phyloP scores from a whole-genome alignment of 495 filamentous ascomycete species.

The Talaromyces wortmannii region DNA sequence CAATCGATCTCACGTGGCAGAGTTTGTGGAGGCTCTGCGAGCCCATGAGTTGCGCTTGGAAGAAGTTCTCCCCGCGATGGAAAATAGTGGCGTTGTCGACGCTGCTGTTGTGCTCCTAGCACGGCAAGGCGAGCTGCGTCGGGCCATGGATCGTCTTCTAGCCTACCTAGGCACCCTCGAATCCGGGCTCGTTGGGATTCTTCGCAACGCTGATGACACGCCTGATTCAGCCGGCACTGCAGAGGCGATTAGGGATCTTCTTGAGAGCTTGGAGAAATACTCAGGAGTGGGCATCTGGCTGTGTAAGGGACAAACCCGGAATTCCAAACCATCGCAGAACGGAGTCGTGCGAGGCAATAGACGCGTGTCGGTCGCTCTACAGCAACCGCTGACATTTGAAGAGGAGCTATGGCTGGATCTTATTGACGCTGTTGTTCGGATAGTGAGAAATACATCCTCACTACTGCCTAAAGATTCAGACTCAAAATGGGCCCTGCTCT shows the following conservation, averaged over 20 bases:
- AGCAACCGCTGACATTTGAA: slow-evolving; percentile 63
- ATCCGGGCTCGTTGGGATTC: slow-evolving; percentile 66
- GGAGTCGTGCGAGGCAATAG: slow-evolving; percentile 25
- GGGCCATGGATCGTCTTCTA: slow-evolving; percentile 79
- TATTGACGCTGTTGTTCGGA: slow-evolving; percentile 75
- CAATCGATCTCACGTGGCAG: slow-evolving; percentile 73
- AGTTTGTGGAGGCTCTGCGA: slow-evolving; percentile 73
- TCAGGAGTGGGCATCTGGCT: slow-evolving; percentile 89
- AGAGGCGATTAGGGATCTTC: slow-evolving; percentile 50
- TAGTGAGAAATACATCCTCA: slow-evolving; percentile 57
- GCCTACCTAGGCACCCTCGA: slow-evolving; percentile 72
- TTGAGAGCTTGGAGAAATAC: slow-evolving; percentile 80
- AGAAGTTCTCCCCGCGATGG: slow-evolving; percentile 77
- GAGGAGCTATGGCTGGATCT: slow-evolving; percentile 88
- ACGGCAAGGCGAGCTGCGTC: slow-evolving; percentile 75
- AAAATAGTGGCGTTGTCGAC: slow-evolving; percentile 83
- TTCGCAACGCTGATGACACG: slow-evolving; percentile 46
- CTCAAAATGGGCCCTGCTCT: not conserved
- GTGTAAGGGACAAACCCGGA: slow-evolving; percentile 82
- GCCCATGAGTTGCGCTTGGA: slow-evolving; percentile 76
- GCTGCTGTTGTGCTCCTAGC: slow-evolving; percentile 89
- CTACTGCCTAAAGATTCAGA: slow-evolving; percentile 6
- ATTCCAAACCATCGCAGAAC: slow-evolving; percentile 31
- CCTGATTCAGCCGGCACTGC: slow-evolving; percentile 47
- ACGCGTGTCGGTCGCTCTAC: slow-evolving; percentile 28